phyloP scores from a whole-genome alignment of 768 basidiomycete species.

The Lyophyllum decastes region DNA sequence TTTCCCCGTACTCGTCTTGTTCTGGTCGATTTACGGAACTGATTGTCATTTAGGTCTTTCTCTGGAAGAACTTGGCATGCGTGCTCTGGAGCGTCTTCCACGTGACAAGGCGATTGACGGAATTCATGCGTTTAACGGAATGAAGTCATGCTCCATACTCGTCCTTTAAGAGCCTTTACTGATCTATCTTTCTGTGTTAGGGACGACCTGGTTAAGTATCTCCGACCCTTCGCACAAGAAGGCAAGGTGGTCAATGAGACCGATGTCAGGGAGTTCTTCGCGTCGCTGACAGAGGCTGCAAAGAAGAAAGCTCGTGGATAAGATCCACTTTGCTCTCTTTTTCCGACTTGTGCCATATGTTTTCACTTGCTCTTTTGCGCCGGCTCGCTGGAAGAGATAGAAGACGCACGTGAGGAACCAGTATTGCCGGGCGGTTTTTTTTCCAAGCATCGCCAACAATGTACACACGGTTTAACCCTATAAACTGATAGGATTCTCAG shows the following conservation, averaged over 20 bases:
- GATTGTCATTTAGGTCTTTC: constrained; percentile 55
- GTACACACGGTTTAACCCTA: neutral
- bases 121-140: constrained; percentile 79
- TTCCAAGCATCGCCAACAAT: neutral
- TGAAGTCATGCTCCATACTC: constrained; percentile 56
- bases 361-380: neutral
- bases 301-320: constrained; percentile 26
- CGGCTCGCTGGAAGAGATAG: neutral
- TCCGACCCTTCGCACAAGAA: constrained; percentile 78
- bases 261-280: constrained; percentile 73
- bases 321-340: neutral
- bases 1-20: constrained; percentile 9
- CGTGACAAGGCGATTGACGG: constrained; percentile 83
- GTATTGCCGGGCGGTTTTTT: neutral
- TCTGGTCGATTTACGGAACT: constrained; percentile 9
- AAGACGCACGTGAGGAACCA: neutral
- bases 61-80: constrained; percentile 81
- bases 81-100: constrained; percentile 71
- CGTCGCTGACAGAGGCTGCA: constrained; percentile 42
- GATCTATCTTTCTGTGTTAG: constrained; percentile 38
- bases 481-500: neutral
- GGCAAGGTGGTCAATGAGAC: constrained; percentile 73
- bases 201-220: constrained; percentile 68
- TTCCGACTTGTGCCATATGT: neutral
- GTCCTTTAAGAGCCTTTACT: constrained; percentile 2